Evolutionary conservation across 2,329 filamentous ascomycete genomes (phyloP), one percentile per base, ranked within the genome.

Genomic region (Fusarium paranaense): DNA sequence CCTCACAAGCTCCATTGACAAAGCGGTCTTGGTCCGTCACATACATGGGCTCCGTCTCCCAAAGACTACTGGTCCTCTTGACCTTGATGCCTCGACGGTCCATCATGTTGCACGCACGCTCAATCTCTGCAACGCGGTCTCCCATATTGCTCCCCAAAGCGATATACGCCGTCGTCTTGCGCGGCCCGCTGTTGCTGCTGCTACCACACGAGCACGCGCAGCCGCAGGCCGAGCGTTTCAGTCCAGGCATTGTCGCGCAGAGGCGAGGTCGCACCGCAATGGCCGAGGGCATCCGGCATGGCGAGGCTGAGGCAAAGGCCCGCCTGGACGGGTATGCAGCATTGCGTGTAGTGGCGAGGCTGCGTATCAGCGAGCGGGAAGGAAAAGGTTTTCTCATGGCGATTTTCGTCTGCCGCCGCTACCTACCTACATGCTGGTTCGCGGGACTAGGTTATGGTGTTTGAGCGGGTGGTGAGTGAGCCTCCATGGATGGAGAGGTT

Each of bases 11-110:
- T 22, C 95, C 97, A 81, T 99, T 99, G 57, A 98, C 86, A 80
- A 99, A 99, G 33, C 90, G 90, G 72, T 92, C 91, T 82, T 99
- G 97, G 72, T 98, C 93, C 72, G 93, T 86, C 73, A 98, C 93
- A 83, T 99, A 99, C 97, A 99, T 99, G 25, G 97, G 95, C 77
- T 94, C 91, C 5, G 96, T 99, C 85, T 98, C 95, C 89, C 97
- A 99, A 4, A 99, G 86, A 70, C 91, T 93, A 82, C 96, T 98
- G 0, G 96, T 98, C 77, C 92, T 88, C 78, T 90, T 88, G 42
- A 99, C 89, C 62, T 84, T 90, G 80, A 98, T 94, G 37, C 91
- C 91, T 25, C 90, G 87, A 52, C 87, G 85, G 72, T 94, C 90
- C 90, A 99, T 95, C 80, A 93, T 90, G 52, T 86, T 87, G 81